Percentiles rank a stretch among this genome's conserved stretches.
Evolutionary conservation across 2,329 filamentous ascomycete genomes (phyloP).

Genomic region (Sporothrix brunneoviolacea): DNA sequence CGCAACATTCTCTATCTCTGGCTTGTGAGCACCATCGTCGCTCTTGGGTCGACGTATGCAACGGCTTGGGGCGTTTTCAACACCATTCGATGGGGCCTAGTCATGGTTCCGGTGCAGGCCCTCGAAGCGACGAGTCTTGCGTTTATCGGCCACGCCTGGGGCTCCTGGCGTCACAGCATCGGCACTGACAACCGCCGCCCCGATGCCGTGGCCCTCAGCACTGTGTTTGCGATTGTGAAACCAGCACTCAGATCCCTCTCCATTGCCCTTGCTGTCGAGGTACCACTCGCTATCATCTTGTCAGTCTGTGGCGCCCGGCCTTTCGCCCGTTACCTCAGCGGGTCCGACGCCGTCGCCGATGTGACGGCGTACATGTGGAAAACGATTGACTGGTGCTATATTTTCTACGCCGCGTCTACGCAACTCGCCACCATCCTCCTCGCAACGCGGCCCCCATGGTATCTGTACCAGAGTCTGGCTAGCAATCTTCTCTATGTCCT

Average conservation of each 20-base stretch:
- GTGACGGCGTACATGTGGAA: slow-evolving; percentile 62
- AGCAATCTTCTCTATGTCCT: slow-evolving; percentile 64
- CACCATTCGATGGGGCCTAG: slow-evolving; percentile 65
- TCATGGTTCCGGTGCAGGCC: slow-evolving; percentile 66
- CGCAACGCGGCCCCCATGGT: slow-evolving; percentile 59
- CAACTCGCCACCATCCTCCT: slow-evolving; percentile 60
- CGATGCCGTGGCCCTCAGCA: neutral
- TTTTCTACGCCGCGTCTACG: slow-evolving; percentile 60
- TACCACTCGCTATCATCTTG: slow-evolving; percentile 57
- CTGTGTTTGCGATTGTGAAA: slow-evolving; percentile 30
- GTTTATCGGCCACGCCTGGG: slow-evolving; percentile 64
- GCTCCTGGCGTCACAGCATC: slow-evolving; percentile 34
- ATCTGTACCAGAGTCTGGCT: slow-evolving; percentile 58
- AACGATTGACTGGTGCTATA: slow-evolving; percentile 59
- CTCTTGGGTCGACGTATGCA: slow-evolving; percentile 57
- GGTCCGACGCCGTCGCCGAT: slow-evolving; percentile 47
- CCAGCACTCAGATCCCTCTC: slow-evolving; percentile 48
- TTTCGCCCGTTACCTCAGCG: slow-evolving; percentile 58
- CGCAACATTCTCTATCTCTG: slow-evolving; percentile 66
- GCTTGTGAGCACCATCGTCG: slow-evolving; percentile 59
- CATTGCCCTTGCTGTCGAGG: slow-evolving; percentile 51
- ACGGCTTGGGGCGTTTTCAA: slow-evolving; percentile 70
- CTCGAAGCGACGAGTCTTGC: slow-evolving; percentile 56
- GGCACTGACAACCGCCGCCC: slow-evolving; percentile 21
- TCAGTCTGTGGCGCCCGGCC: slow-evolving; percentile 50